Base-by-base conservation (phyloP, 2,329 filamentous ascomycete species). In the Trichoderma sp. region DNA sequence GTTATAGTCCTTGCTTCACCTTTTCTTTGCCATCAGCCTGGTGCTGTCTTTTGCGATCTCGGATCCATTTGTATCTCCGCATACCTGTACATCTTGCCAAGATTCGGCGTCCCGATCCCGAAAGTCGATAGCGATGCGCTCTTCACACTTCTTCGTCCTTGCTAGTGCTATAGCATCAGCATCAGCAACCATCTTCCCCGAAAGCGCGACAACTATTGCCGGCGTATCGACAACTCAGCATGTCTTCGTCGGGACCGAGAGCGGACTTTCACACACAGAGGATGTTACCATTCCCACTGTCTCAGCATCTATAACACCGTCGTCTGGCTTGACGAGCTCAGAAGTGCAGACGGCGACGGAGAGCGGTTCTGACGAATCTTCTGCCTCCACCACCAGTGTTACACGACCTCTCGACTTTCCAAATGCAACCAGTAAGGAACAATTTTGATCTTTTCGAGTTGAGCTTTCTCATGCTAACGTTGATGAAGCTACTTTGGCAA, bases 121-220 rank as follows among this genome's bases (percentile, higher is more conserved):
- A 52, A 31, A 40, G 33, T 47, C 52, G 37, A 52, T 40, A 40
- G 47, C 66, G 11, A 75, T 75, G 74, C 74, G 71, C 40, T 58
- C 71, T 57, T 65, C 71, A 31, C 70, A 69, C 60, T 47, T 73
- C 31, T 33, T 73, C 40, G 68, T 57, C 16, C 53, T 72, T 37
- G 71, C 67, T 31, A 27, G 68, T 69, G 68, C 61, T 33, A 71
- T 70, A 57, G 60, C 71, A 47, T 49, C 71, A 56, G 72, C 68
- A 52, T 27, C 53, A 35, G 69, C 72, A 43, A 64, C 33, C 16
- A 27, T 53, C 13, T 49, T 68, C 49, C 49, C 58, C 31, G 66
- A 62, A 49, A 27, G 61, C 24, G 55, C 31, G 27, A 65, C 55
- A 59, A 60, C 43, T 21, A n/a, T 60, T 6, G 40, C 47, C 29